These are phyloP conservation scores for Klebsormidium nitens DNA, from an alignment of 139 green algal genomes.

Conservation along the genomic window DNA sequence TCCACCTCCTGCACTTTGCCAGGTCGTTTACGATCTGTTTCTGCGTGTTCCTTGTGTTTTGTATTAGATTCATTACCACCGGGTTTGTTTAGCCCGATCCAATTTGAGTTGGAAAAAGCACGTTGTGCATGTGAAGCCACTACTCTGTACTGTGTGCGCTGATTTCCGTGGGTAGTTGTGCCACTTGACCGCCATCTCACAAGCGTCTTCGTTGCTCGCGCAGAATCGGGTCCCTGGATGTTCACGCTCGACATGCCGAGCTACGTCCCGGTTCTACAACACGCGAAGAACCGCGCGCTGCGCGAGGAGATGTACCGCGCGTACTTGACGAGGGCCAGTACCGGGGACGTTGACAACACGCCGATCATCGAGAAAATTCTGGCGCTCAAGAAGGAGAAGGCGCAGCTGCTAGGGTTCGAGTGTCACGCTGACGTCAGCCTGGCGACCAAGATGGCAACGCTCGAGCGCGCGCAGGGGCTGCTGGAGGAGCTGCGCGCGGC, in stretches of 20 bases:
- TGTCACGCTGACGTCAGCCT: conserved; percentile 64
- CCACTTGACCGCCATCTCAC: no score
- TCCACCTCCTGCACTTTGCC: no score
- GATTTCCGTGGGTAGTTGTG: no score
- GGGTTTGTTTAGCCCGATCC: no score
- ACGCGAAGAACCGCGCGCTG: conserved; percentile 77
- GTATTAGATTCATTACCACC: no score
- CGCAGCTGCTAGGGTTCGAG: conserved; percentile 81
- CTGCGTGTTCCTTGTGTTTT: no score
- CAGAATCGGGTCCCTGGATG: conserved; percentile 76
- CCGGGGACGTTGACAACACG: conserved; percentile 74
- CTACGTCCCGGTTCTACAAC: conserved; percentile 77
- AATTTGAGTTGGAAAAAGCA: no score
- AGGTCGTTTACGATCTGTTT: no score
- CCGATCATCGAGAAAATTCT: conserved; percentile 83
- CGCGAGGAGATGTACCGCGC: conserved; percentile 92
- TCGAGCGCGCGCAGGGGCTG: conserved; percentile 66
- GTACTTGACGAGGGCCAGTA: conserved; percentile 72
- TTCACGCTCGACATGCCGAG: conserved; percentile 91
- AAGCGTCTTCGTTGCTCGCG: no score
- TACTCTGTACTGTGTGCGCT: no score
- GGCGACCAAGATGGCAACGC: conserved; percentile 46
- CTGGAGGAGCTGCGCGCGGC: conserved; percentile 83
- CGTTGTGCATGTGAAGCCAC: no score
- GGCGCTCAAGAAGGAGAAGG: conserved; percentile 74